Conservation (phyloP, 768 basidiomycete genomes). For the Tricholoma terreum region DNA sequence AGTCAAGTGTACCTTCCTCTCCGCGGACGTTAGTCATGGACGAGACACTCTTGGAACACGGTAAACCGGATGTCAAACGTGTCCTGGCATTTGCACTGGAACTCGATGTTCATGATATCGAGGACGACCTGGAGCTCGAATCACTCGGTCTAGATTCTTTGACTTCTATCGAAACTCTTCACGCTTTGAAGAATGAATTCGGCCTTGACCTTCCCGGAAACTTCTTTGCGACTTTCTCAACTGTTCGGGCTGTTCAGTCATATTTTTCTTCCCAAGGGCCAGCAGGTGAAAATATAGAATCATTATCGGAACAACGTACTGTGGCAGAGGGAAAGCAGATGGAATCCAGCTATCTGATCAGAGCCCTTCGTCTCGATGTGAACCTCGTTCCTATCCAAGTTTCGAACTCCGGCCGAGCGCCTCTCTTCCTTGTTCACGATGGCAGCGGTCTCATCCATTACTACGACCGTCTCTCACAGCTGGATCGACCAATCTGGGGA, state of each 20-base stretch:
- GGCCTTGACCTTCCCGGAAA: slow-evolving; percentile 40
- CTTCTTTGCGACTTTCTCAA: slow-evolving; percentile 40
- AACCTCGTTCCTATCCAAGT: slow-evolving; percentile 37
- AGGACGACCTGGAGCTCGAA: slow-evolving; percentile 44
- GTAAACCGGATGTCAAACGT: slow-evolving; percentile 28
- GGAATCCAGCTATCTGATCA: slow-evolving; percentile 10
- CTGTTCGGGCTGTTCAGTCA: slow-evolving; percentile 35
- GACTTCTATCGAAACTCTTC: slow-evolving; percentile 57
- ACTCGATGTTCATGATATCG: slow-evolving; percentile 34
- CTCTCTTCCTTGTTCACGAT: slow-evolving; percentile 69
- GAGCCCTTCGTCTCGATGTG: slow-evolving; percentile 22
- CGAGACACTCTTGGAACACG: slow-evolving; percentile 25
- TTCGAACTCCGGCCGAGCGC: slow-evolving; percentile 23
- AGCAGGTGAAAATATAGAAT: not conserved
- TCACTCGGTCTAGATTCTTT: slow-evolving; percentile 63
- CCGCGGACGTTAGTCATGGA: slow-evolving; percentile 42
- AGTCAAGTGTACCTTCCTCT: slow-evolving; percentile 24
- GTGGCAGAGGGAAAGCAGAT: not conserved
- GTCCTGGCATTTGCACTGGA: slow-evolving; percentile 49
- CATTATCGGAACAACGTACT: not conserved
- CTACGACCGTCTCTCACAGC: slow-evolving; percentile 41
- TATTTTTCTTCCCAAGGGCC: slow-evolving; percentile 20
- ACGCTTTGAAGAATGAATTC: slow-evolving; percentile 42
- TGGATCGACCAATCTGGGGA: slow-evolving; percentile 58
- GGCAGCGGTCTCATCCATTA: slow-evolving; percentile 62